Conservation (phyloP, 106 monocot species). For the Iris macrosiphon region DNA sequence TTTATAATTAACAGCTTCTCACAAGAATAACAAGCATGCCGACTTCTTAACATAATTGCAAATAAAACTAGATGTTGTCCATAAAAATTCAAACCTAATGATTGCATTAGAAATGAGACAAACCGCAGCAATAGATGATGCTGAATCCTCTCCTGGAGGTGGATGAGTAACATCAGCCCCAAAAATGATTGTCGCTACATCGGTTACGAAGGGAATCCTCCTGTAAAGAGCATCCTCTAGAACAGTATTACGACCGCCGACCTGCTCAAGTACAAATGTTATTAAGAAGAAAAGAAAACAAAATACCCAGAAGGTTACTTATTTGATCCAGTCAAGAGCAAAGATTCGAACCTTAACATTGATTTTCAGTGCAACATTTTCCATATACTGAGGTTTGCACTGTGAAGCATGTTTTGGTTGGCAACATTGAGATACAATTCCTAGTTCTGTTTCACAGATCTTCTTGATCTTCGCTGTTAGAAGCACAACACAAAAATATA, state of each 20-base stretch:
- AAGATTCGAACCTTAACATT: conserved; percentile 69
- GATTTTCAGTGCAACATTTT: conserved; percentile 85
- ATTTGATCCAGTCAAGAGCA: background rate
- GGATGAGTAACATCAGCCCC: no score
- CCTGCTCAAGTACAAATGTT: conserved; percentile 7
- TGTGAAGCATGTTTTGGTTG: conserved; percentile 30
- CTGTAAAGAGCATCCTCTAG: conserved; percentile 65
- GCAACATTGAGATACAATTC: conserved; percentile 80
- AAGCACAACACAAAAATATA: background rate
- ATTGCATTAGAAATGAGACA: no score
- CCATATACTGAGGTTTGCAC: conserved; percentile 48
- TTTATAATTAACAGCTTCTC: no score
- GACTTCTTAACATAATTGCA: no score
- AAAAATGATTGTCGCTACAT: no score
- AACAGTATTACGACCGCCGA: conserved; percentile 62
- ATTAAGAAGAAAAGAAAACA: background rate
- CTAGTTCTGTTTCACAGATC: conserved; percentile 82
- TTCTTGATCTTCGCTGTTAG: conserved; percentile 53
- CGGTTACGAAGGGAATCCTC: no score
- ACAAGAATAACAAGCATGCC: no score
- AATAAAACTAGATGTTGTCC: no score
- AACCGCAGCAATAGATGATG: no score
- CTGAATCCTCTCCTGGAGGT: no score
- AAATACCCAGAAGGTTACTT: background rate
- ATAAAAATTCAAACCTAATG: no score